These are phyloP conservation scores for Calonectria naviculata DNA, from an alignment of 2,329 filamentous ascomycete species.

Conservation along the genomic window DNA sequence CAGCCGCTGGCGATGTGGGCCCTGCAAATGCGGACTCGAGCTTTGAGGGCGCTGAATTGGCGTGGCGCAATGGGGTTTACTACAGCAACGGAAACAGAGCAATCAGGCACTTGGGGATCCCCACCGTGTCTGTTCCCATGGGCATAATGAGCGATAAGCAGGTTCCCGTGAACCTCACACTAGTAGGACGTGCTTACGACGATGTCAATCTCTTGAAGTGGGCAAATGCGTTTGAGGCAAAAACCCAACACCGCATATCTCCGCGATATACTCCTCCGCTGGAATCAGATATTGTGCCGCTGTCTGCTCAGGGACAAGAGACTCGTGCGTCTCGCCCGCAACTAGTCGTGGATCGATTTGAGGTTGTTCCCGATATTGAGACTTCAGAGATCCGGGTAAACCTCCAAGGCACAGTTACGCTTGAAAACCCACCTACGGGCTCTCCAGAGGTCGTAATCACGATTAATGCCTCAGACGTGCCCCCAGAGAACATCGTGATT, in stretches of 20 bases:
- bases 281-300: slow-evolving; percentile 6
- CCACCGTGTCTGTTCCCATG: slow-evolving; percentile 65
- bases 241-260: slow-evolving; percentile 2
- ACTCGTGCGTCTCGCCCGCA: background rate
- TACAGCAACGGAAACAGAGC: slow-evolving; percentile 66
- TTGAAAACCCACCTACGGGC: background rate
- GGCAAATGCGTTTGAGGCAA: slow-evolving; percentile 33
- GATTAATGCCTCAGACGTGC: background rate
- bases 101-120: slow-evolving; percentile 64
- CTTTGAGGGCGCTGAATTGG: slow-evolving; percentile 21
- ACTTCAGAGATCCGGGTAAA: background rate
- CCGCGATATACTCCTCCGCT: slow-evolving; percentile 27
- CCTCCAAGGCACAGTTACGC: background rate
- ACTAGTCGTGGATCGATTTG: background rate
- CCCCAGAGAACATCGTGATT: background rate
- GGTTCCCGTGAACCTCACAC: slow-evolving; percentile 65
- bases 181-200: slow-evolving; percentile 60
- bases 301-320: background rate
- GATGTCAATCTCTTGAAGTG: slow-evolving; percentile 48
- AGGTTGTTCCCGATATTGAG: background rate
- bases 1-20: slow-evolving; percentile 62
- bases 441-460: background rate
- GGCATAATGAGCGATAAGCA: slow-evolving; percentile 55
- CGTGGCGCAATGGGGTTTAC: slow-evolving; percentile 56
- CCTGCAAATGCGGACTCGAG: slow-evolving; percentile 57